These are phyloP conservation scores for Trypanosoma caninum DNA, from an alignment of 208 protist genomes.

Conservation along the genomic window DNA sequence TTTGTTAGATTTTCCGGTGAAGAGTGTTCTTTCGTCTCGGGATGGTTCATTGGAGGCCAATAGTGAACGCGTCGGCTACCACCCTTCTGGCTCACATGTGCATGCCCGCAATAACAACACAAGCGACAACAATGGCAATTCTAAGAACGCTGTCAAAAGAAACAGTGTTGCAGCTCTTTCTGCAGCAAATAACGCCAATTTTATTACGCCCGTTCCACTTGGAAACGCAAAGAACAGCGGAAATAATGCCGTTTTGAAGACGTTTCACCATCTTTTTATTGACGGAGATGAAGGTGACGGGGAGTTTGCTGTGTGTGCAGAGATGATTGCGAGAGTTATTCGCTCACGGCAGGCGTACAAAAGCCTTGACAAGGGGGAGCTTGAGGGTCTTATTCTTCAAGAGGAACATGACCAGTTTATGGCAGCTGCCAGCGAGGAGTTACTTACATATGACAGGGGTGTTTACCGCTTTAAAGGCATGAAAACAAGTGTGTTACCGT, in stretches of 20 bases:
- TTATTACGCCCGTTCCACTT: neutral
- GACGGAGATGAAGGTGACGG: slow-evolving; percentile 75
- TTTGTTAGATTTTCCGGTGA: too few relatives aligned
- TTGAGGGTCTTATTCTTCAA: slow-evolving; percentile 30
- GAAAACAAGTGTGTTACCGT: slow-evolving; percentile 59
- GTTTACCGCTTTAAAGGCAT: slow-evolving; percentile 62
- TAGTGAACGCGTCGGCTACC: too few relatives aligned
- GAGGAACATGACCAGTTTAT: slow-evolving; percentile 1
- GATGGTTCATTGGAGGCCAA: too few relatives aligned
- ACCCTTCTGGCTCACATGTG: too few relatives aligned
- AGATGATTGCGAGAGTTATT: slow-evolving; percentile 68
- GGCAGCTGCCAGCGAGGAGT: neutral
- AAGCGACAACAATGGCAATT: too few relatives aligned
- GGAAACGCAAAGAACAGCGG: neutral
- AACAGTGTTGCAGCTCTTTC: too few relatives aligned
- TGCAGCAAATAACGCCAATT: neutral
- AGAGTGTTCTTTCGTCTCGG: too few relatives aligned
- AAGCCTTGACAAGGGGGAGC: slow-evolving; percentile 59
- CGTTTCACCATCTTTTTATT: slow-evolving; percentile 67
- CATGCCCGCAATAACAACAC: too few relatives aligned
- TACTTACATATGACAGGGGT: slow-evolving; percentile 29
- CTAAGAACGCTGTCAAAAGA: too few relatives aligned
- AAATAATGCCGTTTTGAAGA: neutral
- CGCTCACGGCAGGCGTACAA: slow-evolving; percentile 67
- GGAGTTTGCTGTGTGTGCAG: slow-evolving; percentile 76